Evolutionary conservation across 306 rosid species (phyloP).

Genomic region (Castanea crenata): DNA sequence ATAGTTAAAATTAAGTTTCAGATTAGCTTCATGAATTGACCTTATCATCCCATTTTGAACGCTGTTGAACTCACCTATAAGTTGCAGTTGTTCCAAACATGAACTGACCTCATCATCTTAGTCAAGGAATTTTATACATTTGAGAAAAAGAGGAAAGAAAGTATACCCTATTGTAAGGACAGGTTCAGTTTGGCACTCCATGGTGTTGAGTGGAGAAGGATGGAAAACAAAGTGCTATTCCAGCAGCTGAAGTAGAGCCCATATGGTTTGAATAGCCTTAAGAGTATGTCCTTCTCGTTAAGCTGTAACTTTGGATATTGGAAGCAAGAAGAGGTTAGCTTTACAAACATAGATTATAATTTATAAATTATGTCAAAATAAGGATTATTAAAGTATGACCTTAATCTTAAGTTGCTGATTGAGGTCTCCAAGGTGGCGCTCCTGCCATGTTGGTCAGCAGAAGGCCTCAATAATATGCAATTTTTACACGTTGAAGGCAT

Average conservation of each 20-base stretch:
- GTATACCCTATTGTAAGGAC: constrained; percentile 78
- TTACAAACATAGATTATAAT: neutral
- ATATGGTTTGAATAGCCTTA: constrained; percentile 56
- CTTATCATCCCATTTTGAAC: neutral
- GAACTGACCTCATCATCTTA: neutral
- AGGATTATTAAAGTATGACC: constrained; percentile 31
- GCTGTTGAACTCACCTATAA: neutral
- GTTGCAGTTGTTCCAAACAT: neutral
- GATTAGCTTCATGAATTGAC: neutral
- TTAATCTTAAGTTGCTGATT: constrained; percentile 71
- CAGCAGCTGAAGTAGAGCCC: constrained; percentile 49
- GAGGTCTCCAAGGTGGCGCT: constrained; percentile 68
- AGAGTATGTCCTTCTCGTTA: constrained; percentile 60
- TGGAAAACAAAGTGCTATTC: constrained; percentile 49
- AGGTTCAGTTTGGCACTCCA: constrained; percentile 62
- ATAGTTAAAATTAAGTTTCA: no score
- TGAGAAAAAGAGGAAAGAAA: neutral
- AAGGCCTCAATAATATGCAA: neutral
- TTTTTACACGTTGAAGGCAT: no score
- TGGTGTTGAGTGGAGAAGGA: constrained; percentile 46
- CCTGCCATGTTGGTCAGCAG: constrained; percentile 43
- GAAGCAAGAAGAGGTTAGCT: neutral
- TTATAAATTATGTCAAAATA: neutral
- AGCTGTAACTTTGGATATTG: constrained; percentile 43
- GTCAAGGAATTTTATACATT: neutral